These are phyloP conservation scores for Sesbania bispinosa DNA, from an alignment of 306 rosid species.

Conservation along the genomic window DNA sequence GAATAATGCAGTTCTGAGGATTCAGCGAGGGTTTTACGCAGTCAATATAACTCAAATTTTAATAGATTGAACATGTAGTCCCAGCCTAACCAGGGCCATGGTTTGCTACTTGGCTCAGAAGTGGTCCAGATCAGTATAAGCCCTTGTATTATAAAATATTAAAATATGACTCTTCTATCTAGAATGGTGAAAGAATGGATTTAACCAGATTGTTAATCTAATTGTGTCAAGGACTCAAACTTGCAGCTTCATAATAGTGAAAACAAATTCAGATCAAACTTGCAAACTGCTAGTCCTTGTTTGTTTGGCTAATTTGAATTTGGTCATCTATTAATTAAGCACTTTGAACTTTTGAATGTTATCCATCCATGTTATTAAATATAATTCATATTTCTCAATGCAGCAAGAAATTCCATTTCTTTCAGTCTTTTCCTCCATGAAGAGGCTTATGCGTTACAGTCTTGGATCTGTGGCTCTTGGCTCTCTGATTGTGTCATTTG, in stretches of 20 bases:
- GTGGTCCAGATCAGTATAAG: not conserved
- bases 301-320: not conserved
- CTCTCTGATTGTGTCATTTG: conserved; percentile 75
- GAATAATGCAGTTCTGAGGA: not conserved
- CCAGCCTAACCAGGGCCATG: not conserved
- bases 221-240: not conserved
- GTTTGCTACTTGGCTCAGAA: conserved; percentile 7
- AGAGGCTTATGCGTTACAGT: conserved; percentile 67
- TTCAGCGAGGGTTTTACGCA: not conserved
- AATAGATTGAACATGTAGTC: not conserved
- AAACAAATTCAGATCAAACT: not conserved
- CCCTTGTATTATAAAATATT: conserved; percentile 2
- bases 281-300: not conserved
- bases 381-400: conserved; percentile 32
- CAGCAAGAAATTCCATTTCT: conserved; percentile 91
- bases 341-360: not conserved
- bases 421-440: conserved; percentile 82
- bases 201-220: not conserved
- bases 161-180: not conserved
- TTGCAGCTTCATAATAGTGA: not conserved
- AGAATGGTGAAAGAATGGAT: not conserved
- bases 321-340: not conserved
- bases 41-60: conserved; percentile 9
- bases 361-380: conserved; percentile 7
- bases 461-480: conserved; percentile 98